A percentile compares a stretch with the other conserved stretches of the same genome.
Evolutionary conservation across 2,329 filamentous ascomycete species (phyloP).

Genomic region (Colletotrichum sp.): DNA sequence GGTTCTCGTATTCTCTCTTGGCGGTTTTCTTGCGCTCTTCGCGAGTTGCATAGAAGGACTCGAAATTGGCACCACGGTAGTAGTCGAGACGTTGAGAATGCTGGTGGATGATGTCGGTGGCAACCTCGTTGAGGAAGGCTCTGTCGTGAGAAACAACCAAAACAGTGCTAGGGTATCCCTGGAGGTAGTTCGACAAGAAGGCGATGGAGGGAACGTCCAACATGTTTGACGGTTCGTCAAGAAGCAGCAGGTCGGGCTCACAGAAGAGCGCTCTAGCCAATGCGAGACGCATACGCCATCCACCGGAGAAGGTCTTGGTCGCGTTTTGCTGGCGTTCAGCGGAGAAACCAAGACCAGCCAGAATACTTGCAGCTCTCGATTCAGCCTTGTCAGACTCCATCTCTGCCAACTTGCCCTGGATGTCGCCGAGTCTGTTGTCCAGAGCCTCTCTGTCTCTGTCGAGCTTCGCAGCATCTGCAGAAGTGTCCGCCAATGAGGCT

Average conservation of each 20-base stretch:
- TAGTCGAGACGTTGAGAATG: slow-evolving; percentile 97
- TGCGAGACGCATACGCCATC: slow-evolving; percentile 98
- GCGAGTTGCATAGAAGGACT: slow-evolving; percentile 95
- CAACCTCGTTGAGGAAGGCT: slow-evolving; percentile 97
- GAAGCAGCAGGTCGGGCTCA: slow-evolving; percentile 92
- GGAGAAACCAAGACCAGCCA: slow-evolving; percentile 97
- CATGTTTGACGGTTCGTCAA: slow-evolving; percentile 99
- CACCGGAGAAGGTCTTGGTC: slow-evolving; percentile 98
- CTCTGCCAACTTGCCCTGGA: slow-evolving; percentile 90
- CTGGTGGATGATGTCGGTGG: slow-evolving; percentile 99
- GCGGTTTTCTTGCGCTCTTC: slow-evolving; percentile 97
- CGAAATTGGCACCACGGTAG: slow-evolving; percentile 97
- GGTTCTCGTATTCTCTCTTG: slow-evolving; percentile 97
- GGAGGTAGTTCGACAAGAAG: slow-evolving; percentile 95
- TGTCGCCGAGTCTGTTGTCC: slow-evolving; percentile 88
- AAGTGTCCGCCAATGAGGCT: slow-evolving; percentile 85
- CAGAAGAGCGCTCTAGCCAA: slow-evolving; percentile 96
- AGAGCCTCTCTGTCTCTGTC: slow-evolving; percentile 89
- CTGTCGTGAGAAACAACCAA: slow-evolving; percentile 98
- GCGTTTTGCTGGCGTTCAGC: slow-evolving; percentile 88
- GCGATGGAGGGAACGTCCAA: slow-evolving; percentile 99
- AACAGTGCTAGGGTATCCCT: slow-evolving; percentile 91
- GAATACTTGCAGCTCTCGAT: slow-evolving; percentile 90
- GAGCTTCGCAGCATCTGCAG: slow-evolving; percentile 82
- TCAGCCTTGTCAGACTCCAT: slow-evolving; percentile 99